Percentiles rank a stretch among this genome's conserved stretches.
Evolutionary conservation across 768 basidiomycete species (phyloP).

Genomic region (Hericium alpestre): DNA sequence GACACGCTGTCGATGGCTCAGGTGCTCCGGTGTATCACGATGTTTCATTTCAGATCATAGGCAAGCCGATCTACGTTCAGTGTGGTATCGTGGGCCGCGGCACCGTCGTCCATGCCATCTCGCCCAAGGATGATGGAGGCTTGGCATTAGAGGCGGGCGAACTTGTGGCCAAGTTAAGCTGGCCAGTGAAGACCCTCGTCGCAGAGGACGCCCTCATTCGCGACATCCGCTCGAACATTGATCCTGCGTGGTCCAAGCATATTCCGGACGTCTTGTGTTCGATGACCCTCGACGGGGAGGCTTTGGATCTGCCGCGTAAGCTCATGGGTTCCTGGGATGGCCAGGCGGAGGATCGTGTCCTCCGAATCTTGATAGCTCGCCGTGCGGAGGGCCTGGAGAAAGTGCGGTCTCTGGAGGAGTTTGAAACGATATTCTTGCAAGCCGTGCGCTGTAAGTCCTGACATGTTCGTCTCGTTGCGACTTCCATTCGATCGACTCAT

Average conservation of each 20-base stretch:
- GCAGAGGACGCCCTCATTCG: background rate
- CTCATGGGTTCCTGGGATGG: too few relatives aligned
- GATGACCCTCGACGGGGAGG: background rate
- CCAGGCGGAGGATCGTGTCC: too few relatives aligned
- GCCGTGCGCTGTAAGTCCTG: background rate
- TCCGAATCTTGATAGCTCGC: background rate
- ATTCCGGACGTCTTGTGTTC: background rate
- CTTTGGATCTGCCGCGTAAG: too few relatives aligned
- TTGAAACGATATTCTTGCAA: background rate
- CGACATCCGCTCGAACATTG: background rate
- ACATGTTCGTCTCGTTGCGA: background rate
- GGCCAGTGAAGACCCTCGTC: background rate
- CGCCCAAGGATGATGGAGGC: background rate
- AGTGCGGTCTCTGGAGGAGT: background rate
- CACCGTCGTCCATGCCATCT: background rate
- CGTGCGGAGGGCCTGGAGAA: background rate
- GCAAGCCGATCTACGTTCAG: background rate
- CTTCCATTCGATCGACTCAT: background rate
- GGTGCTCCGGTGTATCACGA: background rate
- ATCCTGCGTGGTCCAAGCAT: background rate
- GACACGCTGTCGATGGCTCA: too few relatives aligned
- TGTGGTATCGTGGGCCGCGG: background rate
- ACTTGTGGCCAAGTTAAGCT: background rate
- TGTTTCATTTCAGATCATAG: background rate
- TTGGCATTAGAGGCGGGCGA: too few relatives aligned